Base-by-base conservation (phyloP, 2,329 filamentous ascomycete species). In the Nakataea oryzae region DNA sequence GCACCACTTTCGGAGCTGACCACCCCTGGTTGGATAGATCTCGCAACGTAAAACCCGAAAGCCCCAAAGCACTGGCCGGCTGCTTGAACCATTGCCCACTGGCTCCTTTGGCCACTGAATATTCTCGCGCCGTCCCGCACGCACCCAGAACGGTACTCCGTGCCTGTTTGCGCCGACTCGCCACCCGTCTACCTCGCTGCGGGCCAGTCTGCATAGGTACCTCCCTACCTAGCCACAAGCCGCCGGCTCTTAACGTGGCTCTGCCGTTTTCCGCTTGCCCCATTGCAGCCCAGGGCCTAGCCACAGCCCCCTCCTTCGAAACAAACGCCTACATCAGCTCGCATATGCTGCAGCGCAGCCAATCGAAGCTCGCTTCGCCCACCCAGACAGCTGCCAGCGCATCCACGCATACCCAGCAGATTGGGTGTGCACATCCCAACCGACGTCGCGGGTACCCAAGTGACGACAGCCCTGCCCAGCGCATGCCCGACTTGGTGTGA, bases 341-440 rank as follows among this genome's bases (percentile, higher is more conserved):
- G 82, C 83, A 85, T 82, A 81, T 82, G 80, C 78, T 76, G 79
- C 78, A 76, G 77, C 77, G 76, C 77, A 74, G 76, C 77, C 76
- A 76, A 78, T 77, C 78, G 76, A 78, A 75, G 76, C 75, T 76
- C 77, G 75, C 76, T 78, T 75, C 74, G 77, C 76, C 75, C 74
- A 80, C 74, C 76, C 77, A 74, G 73, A 74, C 71, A 70, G 75
- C 70, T 85, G 83, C 82, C 83, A 86, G 79, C 83, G 79, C 83
- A 85, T 82, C 77, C 75, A 77, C 81, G 75, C 80, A 81, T 80
- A 78, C 76, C 79, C 77, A 81, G 80, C 82, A 79, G 77, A 81
- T 81, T 77, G 75, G 75, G 72, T 71, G 74, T 78, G 73, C 72
- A 74, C 75, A 77, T 74, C 74, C 41, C 73, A 74, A 73, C 74